Evolutionary conservation across 2,329 filamentous ascomycete genomes (phyloP).

Genomic region (Ramularia collo-cygni): DNA sequence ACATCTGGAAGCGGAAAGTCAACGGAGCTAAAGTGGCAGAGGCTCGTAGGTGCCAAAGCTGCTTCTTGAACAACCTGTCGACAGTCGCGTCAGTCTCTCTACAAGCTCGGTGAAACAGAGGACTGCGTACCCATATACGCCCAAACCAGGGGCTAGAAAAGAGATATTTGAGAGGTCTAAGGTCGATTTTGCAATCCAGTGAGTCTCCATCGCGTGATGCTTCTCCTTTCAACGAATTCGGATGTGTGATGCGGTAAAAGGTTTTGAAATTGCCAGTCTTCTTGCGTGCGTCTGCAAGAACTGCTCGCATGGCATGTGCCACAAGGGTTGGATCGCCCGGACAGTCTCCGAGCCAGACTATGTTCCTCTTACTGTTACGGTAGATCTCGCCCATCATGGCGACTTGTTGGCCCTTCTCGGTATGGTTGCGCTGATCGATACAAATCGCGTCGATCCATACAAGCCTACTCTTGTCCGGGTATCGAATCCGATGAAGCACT

Average conservation of each 20-base stretch:
- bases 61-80: background rate
- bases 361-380: background rate
- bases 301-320: too few species aligned
- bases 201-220: too few species aligned
- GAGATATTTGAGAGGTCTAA: background rate
- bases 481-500: background rate
- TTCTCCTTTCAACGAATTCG: too few species aligned
- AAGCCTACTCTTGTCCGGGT: background rate
- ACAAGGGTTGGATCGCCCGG: too few species aligned
- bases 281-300: too few species aligned
- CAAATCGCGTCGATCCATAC: slow-evolving; percentile 1
- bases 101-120: too few species aligned
- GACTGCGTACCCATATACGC: too few species aligned
- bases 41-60: background rate
- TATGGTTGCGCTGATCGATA: slow-evolving; percentile 1
- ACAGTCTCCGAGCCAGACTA: background rate
- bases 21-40: background rate
- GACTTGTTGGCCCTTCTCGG: slow-evolving; percentile 4
- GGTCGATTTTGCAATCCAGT: background rate
- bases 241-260: too few species aligned
- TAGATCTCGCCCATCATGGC: slow-evolving; percentile 5
- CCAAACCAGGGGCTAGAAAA: background rate
- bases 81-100: too few species aligned
- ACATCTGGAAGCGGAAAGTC: background rate
- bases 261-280: too few species aligned